phyloP scores from a whole-genome alignment of 768 basidiomycete genomes.

The Crassisporium funariophilum region DNA sequence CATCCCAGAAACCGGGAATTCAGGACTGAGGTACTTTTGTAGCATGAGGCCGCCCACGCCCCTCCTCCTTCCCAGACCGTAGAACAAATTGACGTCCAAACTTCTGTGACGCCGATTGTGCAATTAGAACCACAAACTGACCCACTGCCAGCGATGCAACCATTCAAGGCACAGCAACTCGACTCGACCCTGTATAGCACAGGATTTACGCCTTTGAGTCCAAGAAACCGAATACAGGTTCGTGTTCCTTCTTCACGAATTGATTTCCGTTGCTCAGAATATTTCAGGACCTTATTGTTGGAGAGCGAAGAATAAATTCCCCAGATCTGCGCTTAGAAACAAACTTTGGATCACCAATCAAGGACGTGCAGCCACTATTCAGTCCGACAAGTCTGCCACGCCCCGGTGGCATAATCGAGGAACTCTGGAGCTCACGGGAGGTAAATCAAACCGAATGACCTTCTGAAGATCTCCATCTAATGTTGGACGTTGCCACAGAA shows the following conservation, averaged over 20 bases:
- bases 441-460: constrained; percentile 17
- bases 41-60: too few species aligned
- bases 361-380: constrained; percentile 35
- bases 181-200: constrained; percentile 18
- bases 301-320: constrained; percentile 24
- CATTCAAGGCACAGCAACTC: background rate
- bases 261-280: background rate
- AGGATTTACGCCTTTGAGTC: constrained; percentile 28
- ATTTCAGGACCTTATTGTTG: constrained; percentile 24
- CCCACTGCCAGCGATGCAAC: too few species aligned
- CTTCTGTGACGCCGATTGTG: too few species aligned
- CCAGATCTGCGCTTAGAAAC: constrained; percentile 31
- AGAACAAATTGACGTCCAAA: too few species aligned
- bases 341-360: constrained; percentile 33
- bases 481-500: constrained; percentile 5
- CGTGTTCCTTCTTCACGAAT: background rate
- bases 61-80: constrained; percentile 8
- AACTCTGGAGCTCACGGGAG: constrained; percentile 35
- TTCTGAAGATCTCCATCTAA: background rate
- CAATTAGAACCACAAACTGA: too few species aligned
- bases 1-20: too few species aligned
- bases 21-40: too few species aligned
- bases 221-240: constrained; percentile 27
- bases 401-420: constrained; percentile 34
- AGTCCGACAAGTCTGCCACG: constrained; percentile 34